Base-by-base conservation (phyloP, 305 asterid species). In the Ilex paraguariensis region DNA sequence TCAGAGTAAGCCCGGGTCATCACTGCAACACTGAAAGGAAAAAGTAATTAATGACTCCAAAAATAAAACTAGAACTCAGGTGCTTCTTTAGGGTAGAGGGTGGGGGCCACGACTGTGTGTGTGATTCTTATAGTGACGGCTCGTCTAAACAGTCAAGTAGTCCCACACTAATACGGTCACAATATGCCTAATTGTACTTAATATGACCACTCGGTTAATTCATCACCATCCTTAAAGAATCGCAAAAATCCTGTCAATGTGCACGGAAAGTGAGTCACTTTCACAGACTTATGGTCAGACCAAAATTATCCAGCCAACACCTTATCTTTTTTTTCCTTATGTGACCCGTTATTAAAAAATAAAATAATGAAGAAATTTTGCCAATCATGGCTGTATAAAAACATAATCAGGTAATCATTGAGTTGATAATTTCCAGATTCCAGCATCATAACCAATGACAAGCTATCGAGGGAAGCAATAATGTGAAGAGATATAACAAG, bases 1-100 rank as follows among this genome's bases (percentile, higher is more conserved):
- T 81, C 92, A 16, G 97, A 91, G 66, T 84, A 93, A 63, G 98
- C 98, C 80, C 96, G 83, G 61, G 98, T 93, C 98, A 93, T 90
- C 59, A 93, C 96, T 48, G 97, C 98, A 75, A 93, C 98, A 69
- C 98, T 93, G 76, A 54, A 14, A 31, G 30, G 33, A 45, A 46
- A 13, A 6, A 65, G 15, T 4, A 36, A 3, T 36, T 8, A 36
- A 54, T 28, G 44, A 31, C 39, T 44, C 13, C 3, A 49, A n/a
- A 28, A 45, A 46, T 4, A 7, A 55, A 64, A 13, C 13, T 39
- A 54, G n/a, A 64, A 36, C 1, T 11, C n/a, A 13, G 7, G 2
- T 4, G 32, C 28, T 21, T 21, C 28, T 21, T 21, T 21, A 21
- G 28, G 28, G 28, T 21, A 2, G 28, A 21, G 28, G 28, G 28